Evolutionary conservation across 306 rosid genomes (phyloP), one percentile per base, ranked within the genome.

Genomic region (Pachyrhizus erosus): DNA sequence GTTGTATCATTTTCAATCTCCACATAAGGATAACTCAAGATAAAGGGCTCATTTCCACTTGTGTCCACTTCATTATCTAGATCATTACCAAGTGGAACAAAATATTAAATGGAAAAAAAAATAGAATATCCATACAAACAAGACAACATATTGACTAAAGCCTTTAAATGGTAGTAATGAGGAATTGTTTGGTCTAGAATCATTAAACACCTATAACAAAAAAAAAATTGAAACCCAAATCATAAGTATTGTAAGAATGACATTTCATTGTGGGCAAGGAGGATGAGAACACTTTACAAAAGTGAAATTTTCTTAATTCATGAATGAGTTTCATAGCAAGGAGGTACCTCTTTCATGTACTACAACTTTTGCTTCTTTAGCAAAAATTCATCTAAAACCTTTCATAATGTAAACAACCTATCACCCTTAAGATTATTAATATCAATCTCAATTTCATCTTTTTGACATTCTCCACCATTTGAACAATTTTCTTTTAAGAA

Each of bases 401-500:
- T 85, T 81, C 87, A 82, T 65, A 93, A 57, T 27, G 82, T 78
- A 77, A 89, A 82, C 73, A 93, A 83, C 52, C 90, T 87, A 82
- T 90, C 94, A 85, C 91, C 83, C 61, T 90, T 85, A 24, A 91
- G 92, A 80, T 39, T 93, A 80, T 93, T 91, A 64, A 93, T 87
- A 76, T 87, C 94, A 87, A 93, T 87, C 89, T 88, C 94, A 86
- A 93, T 84, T 73, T 90, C 97, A 76, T 86, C 97, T 73, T 91
- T 96, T 24, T 80, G 89, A 66, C 87, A 77, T 43, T 93, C 92
- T 70, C 82, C 72, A 74, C 91, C 92, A 77, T 83, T 87, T 70
- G 91, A 89, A 87, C 89, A 81, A 26, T 89, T 85, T 48, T 90
- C 88, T 73, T 82, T 91, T 86, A 93, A 87, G 89, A 91, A 88